phyloP scores from a whole-genome alignment of 495 filamentous ascomycete species.

The Amniculicola lignicola region DNA sequence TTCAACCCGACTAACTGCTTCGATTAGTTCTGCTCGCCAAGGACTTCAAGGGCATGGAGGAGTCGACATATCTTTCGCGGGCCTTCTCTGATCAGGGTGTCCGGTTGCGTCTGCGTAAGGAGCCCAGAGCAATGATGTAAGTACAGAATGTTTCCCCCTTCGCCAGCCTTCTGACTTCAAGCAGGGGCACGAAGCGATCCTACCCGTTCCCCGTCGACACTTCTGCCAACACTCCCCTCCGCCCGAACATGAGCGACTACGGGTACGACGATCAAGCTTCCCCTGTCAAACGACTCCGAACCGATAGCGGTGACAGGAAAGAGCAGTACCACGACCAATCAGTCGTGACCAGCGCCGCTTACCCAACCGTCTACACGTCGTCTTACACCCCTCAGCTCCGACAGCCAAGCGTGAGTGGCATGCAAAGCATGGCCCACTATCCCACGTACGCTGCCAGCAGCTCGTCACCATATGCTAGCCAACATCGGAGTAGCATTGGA shows the following conservation, averaged over 20 bases:
- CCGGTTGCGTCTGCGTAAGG: slow-evolving; percentile 78
- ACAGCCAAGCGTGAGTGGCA: not conserved
- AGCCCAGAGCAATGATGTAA: slow-evolving; percentile 28
- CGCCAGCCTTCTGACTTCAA: too few relatives aligned
- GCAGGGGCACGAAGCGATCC: not conserved
- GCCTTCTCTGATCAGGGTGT: slow-evolving; percentile 96
- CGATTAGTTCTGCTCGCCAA: slow-evolving; percentile 63
- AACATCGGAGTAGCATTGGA: too few relatives aligned
- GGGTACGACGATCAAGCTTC: not conserved
- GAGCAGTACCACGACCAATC: slow-evolving; percentile 6
- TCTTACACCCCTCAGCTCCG: not conserved
- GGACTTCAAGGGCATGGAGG: slow-evolving; percentile 80
- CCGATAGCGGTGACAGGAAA: slow-evolving; percentile 8
- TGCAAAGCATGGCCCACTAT: not conserved
- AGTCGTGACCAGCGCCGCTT: too few relatives aligned
- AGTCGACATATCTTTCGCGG: slow-evolving; percentile 87
- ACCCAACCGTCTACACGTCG: not conserved
- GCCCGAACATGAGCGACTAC: slow-evolving; percentile 4
- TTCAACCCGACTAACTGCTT: too few relatives aligned
- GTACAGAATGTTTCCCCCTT: too few relatives aligned
- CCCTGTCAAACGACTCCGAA: slow-evolving; percentile 2
- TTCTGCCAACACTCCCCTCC: not conserved
- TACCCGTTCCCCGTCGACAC: not conserved
- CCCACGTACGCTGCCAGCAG: not conserved
- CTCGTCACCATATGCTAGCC: too few relatives aligned